Conservation (phyloP, 495 filamentous ascomycete species). For the Trichoderma erinaceum region DNA sequence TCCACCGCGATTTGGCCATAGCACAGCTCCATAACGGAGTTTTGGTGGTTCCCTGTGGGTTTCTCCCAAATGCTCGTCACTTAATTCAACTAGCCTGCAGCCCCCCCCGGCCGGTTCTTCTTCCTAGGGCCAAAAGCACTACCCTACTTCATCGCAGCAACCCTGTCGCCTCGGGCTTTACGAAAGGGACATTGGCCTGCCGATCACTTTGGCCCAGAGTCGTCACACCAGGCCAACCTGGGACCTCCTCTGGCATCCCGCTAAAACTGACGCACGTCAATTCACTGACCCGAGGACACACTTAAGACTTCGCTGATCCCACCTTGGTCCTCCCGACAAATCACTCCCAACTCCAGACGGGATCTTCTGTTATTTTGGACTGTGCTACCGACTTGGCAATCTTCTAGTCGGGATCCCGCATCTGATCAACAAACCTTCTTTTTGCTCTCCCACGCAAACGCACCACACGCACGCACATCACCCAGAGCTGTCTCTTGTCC, state of each 20-base stretch:
- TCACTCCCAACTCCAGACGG: conserved; percentile 34
- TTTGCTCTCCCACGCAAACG: conserved; percentile 19
- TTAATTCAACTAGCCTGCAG: conserved; percentile 14
- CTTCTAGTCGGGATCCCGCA: conserved; percentile 39
- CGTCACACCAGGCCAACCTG: conserved; percentile 16
- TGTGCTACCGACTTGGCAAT: conserved; percentile 15
- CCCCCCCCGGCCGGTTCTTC: conserved; percentile 10
- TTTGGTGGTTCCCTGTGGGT: conserved; percentile 4
- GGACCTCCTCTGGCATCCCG: conserved; percentile 33
- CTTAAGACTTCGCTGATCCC: conserved; percentile 75
- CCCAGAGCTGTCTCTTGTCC: conserved; percentile 21
- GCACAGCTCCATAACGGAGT: conserved; percentile 12
- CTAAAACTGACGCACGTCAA: conserved; percentile 14
- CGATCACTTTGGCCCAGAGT: conserved; percentile 15
- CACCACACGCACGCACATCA: conserved; percentile 24
- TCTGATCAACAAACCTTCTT: conserved; percentile 43
- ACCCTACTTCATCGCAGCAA: conserved; percentile 14
- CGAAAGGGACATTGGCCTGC: conserved; percentile 15
- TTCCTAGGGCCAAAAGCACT: conserved; percentile 4
- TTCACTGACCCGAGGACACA: conserved; percentile 41
- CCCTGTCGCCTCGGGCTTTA: conserved; percentile 16
- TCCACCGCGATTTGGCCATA: conserved; percentile 10
- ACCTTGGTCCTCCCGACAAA: conserved; percentile 30
- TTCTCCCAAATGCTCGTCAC: conserved; percentile 14
- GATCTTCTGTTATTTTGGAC: conserved; percentile 27